A percentile compares a stretch with the other conserved stretches of the same genome.
Conservation (phyloP, 2,329 filamentous ascomycete species). For the Aspergillus quadricinctus region DNA sequence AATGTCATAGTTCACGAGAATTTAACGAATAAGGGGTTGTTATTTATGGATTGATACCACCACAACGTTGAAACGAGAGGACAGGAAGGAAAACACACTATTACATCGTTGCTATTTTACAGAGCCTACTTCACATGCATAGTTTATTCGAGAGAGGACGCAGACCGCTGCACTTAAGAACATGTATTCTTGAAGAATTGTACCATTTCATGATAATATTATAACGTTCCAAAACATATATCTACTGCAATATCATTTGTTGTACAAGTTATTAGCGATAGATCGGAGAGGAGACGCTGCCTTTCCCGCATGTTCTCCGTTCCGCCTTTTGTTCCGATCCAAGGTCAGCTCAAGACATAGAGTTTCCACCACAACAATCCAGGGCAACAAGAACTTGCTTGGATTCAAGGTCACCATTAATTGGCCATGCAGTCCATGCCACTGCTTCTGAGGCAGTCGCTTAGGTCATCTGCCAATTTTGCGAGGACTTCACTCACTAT, state of each 20-base stretch:
- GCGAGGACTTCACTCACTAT: constrained; percentile 18
- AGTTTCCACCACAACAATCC: constrained; percentile 5
- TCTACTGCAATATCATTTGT: not conserved
- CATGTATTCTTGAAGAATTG: not conserved
- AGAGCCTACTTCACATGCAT: not conserved
- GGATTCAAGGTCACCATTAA: constrained; percentile 17
- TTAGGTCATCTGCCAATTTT: constrained; percentile 26
- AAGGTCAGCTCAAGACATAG: constrained; percentile 8
- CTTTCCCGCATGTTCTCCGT: not conserved
- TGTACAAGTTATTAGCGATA: not conserved
- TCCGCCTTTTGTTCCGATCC: constrained; percentile 1
- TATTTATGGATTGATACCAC: not conserved
- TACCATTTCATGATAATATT: not conserved
- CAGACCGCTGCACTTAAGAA: not conserved
- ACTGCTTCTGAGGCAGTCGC: constrained; percentile 36
- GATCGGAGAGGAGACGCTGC: not conserved
- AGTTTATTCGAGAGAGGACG: not conserved
- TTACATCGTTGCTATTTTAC: not conserved
- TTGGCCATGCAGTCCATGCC: constrained; percentile 39
- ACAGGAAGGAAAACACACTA: not conserved
- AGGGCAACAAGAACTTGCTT: constrained; percentile 14
- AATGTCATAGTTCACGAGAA: not conserved
- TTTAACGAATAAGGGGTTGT: not conserved
- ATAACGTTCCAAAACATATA: not conserved
- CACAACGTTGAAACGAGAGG: not conserved